Evolutionary conservation across 148 eudicot species (phyloP).

Genomic region (Fagopyrum tataricum): DNA sequence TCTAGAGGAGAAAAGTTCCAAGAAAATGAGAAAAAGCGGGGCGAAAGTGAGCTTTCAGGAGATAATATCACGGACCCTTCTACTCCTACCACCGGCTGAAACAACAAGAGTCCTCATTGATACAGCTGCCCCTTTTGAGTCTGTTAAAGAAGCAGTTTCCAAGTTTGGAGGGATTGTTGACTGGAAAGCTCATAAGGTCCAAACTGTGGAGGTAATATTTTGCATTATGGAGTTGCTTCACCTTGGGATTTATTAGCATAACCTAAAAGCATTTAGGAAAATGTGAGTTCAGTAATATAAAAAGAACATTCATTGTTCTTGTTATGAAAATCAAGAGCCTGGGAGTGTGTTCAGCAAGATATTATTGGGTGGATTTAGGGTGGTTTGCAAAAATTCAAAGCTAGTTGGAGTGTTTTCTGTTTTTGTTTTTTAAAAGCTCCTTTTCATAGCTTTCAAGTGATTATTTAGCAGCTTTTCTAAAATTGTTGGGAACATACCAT

Average conservation of each 20-base stretch:
- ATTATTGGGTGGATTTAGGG: too few species aligned
- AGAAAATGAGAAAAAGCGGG: slow-evolving; percentile 8
- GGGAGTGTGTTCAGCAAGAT: too few species aligned
- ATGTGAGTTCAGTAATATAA: not conserved
- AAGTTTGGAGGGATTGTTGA: slow-evolving; percentile 96
- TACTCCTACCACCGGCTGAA: slow-evolving; percentile 27
- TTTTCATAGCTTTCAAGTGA: too few species aligned
- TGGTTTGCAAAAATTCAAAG: too few species aligned
- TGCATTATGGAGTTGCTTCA: not conserved
- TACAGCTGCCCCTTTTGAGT: slow-evolving; percentile 89
- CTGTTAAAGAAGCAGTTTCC: slow-evolving; percentile 93
- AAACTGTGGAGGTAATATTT: slow-evolving; percentile 77
- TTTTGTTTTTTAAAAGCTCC: too few species aligned
- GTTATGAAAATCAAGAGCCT: not conserved
- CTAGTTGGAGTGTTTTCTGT: too few species aligned
- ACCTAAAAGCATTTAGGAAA: not conserved
- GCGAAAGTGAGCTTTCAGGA: not conserved
- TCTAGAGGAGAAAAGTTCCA: slow-evolving; percentile 10
- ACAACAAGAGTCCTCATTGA: slow-evolving; percentile 52
- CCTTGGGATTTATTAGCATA: not conserved
- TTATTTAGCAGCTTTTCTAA: too few species aligned
- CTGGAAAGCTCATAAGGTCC: slow-evolving; percentile 94
- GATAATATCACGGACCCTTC: slow-evolving; percentile 16
- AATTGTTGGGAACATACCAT: too few species aligned
- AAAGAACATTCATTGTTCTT: not conserved